Conservation (phyloP, 352 stramenopile genomes). For the Phytopythium chamaehyphon region DNA sequence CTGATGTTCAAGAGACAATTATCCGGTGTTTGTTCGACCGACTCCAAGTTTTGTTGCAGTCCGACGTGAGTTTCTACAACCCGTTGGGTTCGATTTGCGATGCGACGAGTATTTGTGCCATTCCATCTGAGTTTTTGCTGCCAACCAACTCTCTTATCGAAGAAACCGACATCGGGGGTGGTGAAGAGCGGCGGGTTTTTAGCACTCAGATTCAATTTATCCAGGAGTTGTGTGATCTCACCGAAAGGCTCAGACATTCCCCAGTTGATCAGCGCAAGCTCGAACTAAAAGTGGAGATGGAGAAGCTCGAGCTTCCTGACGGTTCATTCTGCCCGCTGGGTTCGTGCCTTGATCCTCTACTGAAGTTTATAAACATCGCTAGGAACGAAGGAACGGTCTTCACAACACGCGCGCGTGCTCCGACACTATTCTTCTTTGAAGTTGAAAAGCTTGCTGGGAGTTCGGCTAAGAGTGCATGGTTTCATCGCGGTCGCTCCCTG, state of each 20-base stretch:
- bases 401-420: slow-evolving; percentile 80
- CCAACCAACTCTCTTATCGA: slow-evolving; percentile 25
- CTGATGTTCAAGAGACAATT: slow-evolving; percentile 49
- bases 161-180: slow-evolving; percentile 21
- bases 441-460: slow-evolving; percentile 46
- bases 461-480: slow-evolving; percentile 44
- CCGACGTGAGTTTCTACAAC: slow-evolving; percentile 21
- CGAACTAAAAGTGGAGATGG: slow-evolving; percentile 48
- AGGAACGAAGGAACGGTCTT: slow-evolving; percentile 79
- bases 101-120: slow-evolving; percentile 31
- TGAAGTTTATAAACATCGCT: slow-evolving; percentile 59
- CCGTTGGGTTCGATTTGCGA: slow-evolving; percentile 60
- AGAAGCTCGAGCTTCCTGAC: slow-evolving; percentile 48
- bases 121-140: slow-evolving; percentile 46
- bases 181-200: slow-evolving; percentile 47
- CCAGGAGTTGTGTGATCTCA: slow-evolving; percentile 68
- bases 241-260: slow-evolving; percentile 60
- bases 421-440: slow-evolving; percentile 83
- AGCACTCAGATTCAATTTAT: slow-evolving; percentile 70
- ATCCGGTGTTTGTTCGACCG: slow-evolving; percentile 66
- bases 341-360: slow-evolving; percentile 58
- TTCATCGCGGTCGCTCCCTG: slow-evolving; percentile 40
- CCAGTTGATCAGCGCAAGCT: slow-evolving; percentile 57
- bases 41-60: slow-evolving; percentile 45
- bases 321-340: slow-evolving; percentile 67